Evolutionary conservation across 768 basidiomycete species (phyloP).

Genomic region (Tulasnella calospora): DNA sequence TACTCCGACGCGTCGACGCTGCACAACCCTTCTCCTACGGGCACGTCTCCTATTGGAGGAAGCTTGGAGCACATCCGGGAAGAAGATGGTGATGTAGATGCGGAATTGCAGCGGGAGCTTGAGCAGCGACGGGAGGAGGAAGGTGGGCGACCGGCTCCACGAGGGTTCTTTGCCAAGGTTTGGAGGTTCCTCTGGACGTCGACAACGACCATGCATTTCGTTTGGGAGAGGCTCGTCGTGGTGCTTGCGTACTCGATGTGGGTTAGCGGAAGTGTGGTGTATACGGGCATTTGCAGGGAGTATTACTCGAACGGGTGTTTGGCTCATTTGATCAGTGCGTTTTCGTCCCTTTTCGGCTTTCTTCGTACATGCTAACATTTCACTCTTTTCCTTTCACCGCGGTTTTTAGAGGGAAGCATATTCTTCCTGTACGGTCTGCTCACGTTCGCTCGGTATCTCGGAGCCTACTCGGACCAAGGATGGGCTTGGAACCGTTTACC

Average conservation of each 20-base stretch:
- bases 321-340: slow-evolving; percentile 86
- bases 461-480: slow-evolving; percentile 75
- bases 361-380: background rate
- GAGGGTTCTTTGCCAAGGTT: background rate
- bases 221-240: slow-evolving; percentile 57
- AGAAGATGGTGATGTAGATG: background rate
- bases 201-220: background rate
- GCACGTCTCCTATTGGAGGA: background rate
- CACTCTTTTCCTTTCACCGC: too few species aligned
- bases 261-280: slow-evolving; percentile 68
- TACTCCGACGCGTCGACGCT: slow-evolving; percentile 21
- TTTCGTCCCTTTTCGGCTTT: background rate
- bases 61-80: background rate
- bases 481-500: slow-evolving; percentile 84
- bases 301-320: slow-evolving; percentile 76
- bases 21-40: background rate
- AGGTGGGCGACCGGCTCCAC: too few species aligned
- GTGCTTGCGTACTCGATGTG: slow-evolving; percentile 64
- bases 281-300: slow-evolving; percentile 81
- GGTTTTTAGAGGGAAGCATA: slow-evolving; percentile 69
- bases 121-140: background rate
- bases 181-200: background rate
- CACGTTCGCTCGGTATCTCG: slow-evolving; percentile 91
- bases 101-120: background rate
- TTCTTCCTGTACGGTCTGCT: slow-evolving; percentile 90